Conservation (phyloP, 2,329 filamentous ascomycete genomes). For the Diplodia intermedia region DNA sequence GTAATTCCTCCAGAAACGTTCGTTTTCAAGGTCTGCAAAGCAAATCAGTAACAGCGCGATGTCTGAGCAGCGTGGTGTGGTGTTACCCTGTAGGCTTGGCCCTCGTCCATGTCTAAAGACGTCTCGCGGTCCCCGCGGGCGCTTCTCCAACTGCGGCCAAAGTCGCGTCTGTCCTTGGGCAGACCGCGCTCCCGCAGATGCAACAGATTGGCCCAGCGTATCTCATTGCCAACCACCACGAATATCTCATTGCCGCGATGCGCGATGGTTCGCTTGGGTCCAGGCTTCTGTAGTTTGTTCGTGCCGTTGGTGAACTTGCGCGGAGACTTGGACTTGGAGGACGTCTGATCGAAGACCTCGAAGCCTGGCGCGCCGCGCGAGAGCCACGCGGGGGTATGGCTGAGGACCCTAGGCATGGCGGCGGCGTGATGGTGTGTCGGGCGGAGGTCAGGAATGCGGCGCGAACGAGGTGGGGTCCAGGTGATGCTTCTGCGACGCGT, state of each 20-base stretch:
- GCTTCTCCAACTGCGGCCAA: conserved; percentile 21
- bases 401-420: conserved; percentile 82
- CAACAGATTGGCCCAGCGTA: conserved; percentile 87
- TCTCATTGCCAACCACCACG: conserved; percentile 84
- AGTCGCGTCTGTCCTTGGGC: conserved; percentile 13
- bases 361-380: conserved; percentile 77
- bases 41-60: background rate
- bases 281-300: conserved; percentile 41
- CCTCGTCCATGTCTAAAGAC: conserved; percentile 18
- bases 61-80: background rate
- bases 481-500: background rate
- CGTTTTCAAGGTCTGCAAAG: conserved; percentile 72
- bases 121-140: conserved; percentile 17
- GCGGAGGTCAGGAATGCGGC: conserved; percentile 8
- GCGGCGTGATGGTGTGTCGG: conserved; percentile 9
- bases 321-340: conserved; percentile 52
- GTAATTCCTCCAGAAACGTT: conserved; percentile 82
- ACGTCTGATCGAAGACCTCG: conserved; percentile 70
- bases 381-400: conserved; percentile 88
- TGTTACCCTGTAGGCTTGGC: conserved; percentile 33
- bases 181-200: conserved; percentile 69
- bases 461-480: background rate
- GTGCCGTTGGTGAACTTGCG: conserved; percentile 39
- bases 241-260: conserved; percentile 87
- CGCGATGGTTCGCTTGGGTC: conserved; percentile 70